Evolutionary conservation across 2,329 filamentous ascomycete genomes (phyloP).

Genomic region (Sclerotinia sclerotiorum): DNA sequence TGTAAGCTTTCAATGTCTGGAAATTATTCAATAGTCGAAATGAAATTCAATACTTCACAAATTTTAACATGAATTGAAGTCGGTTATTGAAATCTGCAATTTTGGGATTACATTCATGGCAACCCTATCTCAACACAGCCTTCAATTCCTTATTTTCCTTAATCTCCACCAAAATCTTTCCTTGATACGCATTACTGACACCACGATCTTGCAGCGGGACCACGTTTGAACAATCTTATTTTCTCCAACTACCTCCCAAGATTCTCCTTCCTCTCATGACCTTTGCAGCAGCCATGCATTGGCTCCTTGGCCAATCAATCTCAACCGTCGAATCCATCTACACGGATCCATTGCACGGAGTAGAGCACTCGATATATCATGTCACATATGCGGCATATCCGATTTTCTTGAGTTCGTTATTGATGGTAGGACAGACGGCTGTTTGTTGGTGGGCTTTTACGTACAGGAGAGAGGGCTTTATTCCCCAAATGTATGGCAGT

Average conservation of each 20-base stretch:
- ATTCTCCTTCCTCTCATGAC: constrained; percentile 29
- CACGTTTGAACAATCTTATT: constrained; percentile 30
- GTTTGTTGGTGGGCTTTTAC: constrained; percentile 33
- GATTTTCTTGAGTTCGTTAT: constrained; percentile 28
- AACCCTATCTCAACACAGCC: too few relatives aligned
- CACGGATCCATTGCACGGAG: constrained; percentile 23
- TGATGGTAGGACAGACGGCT: constrained; percentile 29
- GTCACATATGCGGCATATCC: constrained; percentile 31
- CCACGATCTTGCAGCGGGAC: constrained; percentile 4
- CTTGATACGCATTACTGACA: too few relatives aligned
- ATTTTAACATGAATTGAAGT: too few relatives aligned
- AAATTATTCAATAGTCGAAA: too few relatives aligned
- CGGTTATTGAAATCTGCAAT: too few relatives aligned
- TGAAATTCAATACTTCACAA: too few relatives aligned
- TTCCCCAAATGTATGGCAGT: constrained; percentile 32
- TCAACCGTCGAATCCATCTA: constrained; percentile 29
- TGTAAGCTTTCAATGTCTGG: too few relatives aligned
- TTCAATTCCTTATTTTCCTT: too few relatives aligned
- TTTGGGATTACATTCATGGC: too few relatives aligned
- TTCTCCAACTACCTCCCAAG: constrained; percentile 29
- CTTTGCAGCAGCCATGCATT: constrained; percentile 31
- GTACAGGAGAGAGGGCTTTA: constrained; percentile 30
- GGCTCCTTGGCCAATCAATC: constrained; percentile 31
- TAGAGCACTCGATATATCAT: constrained; percentile 29
- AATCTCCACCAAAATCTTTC: too few relatives aligned